Evolutionary conservation across 805 yeast genomes (phyloP).

Genomic region (Tetrapisispora taiwanensis): DNA sequence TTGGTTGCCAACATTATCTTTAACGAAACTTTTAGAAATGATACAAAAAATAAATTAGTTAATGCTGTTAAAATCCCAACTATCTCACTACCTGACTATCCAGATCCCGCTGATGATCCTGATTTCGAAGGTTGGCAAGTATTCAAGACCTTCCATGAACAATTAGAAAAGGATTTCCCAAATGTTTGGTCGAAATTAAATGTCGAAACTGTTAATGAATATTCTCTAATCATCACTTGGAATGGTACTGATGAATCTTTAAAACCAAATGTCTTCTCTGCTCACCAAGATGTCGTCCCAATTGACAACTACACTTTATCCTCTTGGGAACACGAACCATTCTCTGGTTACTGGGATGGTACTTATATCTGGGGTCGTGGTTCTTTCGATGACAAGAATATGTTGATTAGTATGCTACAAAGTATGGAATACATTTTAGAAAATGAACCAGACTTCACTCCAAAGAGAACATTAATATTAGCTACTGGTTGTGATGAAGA

Average conservation of each 20-base stretch:
- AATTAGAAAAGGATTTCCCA: slow-evolving; percentile 51
- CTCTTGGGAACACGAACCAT: slow-evolving; percentile 64
- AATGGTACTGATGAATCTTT: slow-evolving; percentile 41
- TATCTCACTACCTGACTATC: slow-evolving; percentile 45
- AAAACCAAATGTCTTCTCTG: slow-evolving; percentile 62
- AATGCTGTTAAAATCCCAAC: slow-evolving; percentile 61
- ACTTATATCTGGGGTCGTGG: slow-evolving; percentile 66
- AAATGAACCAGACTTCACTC: slow-evolving; percentile 40
- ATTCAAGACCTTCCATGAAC: slow-evolving; percentile 43
- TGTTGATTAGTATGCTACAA: slow-evolving; percentile 56
- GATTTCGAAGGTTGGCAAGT: slow-evolving; percentile 33
- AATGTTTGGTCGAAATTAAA: slow-evolving; percentile 37
- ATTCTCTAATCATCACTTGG: slow-evolving; percentile 59
- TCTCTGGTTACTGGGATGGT: slow-evolving; percentile 58
- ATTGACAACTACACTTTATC: slow-evolving; percentile 46
- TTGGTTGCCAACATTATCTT: not conserved
- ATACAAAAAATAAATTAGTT: slow-evolving; percentile 36
- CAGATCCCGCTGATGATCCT: slow-evolving; percentile 17
- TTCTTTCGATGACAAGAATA: slow-evolving; percentile 61
- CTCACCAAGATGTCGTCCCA: slow-evolving; percentile 87
- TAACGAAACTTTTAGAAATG: slow-evolving; percentile 8
- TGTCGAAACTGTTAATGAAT: slow-evolving; percentile 47
- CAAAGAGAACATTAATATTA: slow-evolving; percentile 51
- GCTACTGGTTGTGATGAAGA: slow-evolving; percentile 81
- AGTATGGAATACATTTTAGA: slow-evolving; percentile 47